These are phyloP conservation scores for cucumber (Cucumis sativus) DNA, from an alignment of 306 rosid genomes.

Conservation along the genomic window DNA sequence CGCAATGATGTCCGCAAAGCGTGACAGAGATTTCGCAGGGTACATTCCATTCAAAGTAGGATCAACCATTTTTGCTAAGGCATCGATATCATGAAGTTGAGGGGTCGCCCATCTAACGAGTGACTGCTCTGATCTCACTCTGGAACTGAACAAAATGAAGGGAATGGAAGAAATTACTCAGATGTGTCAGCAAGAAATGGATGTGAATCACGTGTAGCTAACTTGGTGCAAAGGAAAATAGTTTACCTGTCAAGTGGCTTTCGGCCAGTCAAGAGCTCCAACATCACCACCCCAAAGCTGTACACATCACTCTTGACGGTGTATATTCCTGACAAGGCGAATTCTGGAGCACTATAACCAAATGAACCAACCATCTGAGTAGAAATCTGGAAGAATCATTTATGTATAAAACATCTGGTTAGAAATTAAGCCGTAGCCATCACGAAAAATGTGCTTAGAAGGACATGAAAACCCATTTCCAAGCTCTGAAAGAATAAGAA, in stretches of 20 bases:
- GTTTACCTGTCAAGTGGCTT: slow-evolving; percentile 88
- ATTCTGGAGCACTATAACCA: slow-evolving; percentile 97
- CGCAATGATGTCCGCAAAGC: slow-evolving; percentile 88
- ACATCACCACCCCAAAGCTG: slow-evolving; percentile 98
- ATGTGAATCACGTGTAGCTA: neutral
- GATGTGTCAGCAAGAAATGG: neutral
- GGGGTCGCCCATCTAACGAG: slow-evolving; percentile 99
- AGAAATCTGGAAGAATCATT: slow-evolving; percentile 52
- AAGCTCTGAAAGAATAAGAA: neutral
- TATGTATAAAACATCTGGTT: neutral
- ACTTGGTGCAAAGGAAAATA: neutral
- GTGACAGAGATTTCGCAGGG: slow-evolving; percentile 92
- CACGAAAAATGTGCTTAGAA: slow-evolving; percentile 1
- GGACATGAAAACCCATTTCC: neutral
- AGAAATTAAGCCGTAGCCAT: neutral
- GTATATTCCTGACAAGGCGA: slow-evolving; percentile 83
- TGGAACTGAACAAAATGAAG: slow-evolving; percentile 36
- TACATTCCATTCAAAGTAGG: slow-evolving; percentile 86
- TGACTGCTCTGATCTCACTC: slow-evolving; percentile 82
- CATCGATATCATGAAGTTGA: slow-evolving; percentile 92
- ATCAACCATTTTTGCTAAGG: slow-evolving; percentile 96
- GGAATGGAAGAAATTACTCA: slow-evolving; percentile 6
- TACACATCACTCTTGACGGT: slow-evolving; percentile 96
- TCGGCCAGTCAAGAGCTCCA: slow-evolving; percentile 88
- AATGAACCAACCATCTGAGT: slow-evolving; percentile 96